phyloP scores from a whole-genome alignment of 768 basidiomycete species.

The Lactifluus hygrophoroides region DNA sequence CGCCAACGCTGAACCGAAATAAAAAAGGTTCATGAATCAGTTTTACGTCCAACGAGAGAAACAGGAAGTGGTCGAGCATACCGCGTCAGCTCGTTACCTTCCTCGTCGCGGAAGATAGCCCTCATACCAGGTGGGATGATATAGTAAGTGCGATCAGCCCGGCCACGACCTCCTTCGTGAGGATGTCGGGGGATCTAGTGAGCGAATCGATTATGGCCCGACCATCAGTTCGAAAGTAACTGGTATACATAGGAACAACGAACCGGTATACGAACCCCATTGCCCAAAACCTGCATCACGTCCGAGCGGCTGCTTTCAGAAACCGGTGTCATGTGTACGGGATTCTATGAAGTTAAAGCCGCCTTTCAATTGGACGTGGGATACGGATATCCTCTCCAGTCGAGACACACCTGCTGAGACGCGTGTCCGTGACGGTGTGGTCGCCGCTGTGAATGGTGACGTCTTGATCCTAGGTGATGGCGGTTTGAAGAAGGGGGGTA shows the following conservation, averaged over 20 bases:
- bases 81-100: slow-evolving; percentile 18
- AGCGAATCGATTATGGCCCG: neutral
- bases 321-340: neutral
- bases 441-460: neutral
- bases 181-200: slow-evolving; percentile 9
- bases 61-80: neutral
- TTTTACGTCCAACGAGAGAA: neutral
- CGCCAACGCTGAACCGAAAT: slow-evolving; percentile 13
- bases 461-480: neutral
- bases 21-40: neutral
- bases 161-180: neutral
- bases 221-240: neutral
- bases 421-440: slow-evolving; percentile 1
- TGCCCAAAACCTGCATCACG: slow-evolving; percentile 14
- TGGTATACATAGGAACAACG: neutral
- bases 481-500: neutral
- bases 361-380: neutral
- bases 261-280: slow-evolving; percentile 15
- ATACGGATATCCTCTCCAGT: neutral
- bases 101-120: slow-evolving; percentile 20
- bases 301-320: slow-evolving; percentile 15
- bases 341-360: neutral
- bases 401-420: slow-evolving; percentile 5
- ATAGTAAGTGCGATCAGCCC: slow-evolving; percentile 17
- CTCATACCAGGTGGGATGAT: slow-evolving; percentile 21